Percentiles rank a stretch among this genome's conserved stretches.
phyloP scores from a whole-genome alignment of 768 basidiomycete genomes.

The Termitomyces sp. region DNA sequence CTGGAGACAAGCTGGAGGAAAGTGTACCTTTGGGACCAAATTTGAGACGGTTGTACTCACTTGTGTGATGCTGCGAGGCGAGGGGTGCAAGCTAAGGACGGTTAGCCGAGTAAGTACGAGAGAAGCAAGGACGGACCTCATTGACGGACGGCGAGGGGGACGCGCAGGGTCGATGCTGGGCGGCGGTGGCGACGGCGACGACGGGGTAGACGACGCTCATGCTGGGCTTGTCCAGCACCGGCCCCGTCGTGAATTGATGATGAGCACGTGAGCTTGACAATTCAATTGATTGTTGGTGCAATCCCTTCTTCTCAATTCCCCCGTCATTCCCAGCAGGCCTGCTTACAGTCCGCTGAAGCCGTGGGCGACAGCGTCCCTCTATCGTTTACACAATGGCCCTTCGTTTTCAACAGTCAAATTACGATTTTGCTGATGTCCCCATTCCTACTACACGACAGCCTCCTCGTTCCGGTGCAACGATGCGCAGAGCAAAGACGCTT shows the following conservation, averaged over 20 bases:
- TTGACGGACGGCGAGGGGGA: not conserved
- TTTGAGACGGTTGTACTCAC: slow-evolving; percentile 67
- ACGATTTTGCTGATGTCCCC: slow-evolving; percentile 58
- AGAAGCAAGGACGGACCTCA: not conserved
- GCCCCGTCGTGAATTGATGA: not conserved
- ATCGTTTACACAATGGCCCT: slow-evolving; percentile 39
- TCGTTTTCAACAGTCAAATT: slow-evolving; percentile 48
- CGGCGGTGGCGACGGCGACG: not conserved
- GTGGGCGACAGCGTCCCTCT: slow-evolving; percentile 11
- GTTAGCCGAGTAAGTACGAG: not conserved
- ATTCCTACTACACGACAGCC: slow-evolving; percentile 60
- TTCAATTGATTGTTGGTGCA: slow-evolving; percentile 8
- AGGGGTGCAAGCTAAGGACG: slow-evolving; percentile 42
- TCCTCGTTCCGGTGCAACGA: slow-evolving; percentile 49
- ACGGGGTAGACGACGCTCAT: slow-evolving; percentile 8
- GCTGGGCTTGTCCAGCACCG: not conserved
- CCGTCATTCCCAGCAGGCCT: slow-evolving; percentile 18
- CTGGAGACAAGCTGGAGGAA: not conserved
- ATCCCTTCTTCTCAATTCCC: slow-evolving; percentile 8
- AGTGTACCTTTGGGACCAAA: slow-evolving; percentile 42
- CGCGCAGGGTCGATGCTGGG: not conserved
- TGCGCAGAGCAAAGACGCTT: slow-evolving; percentile 91
- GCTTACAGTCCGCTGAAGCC: slow-evolving; percentile 17
- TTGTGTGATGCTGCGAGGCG: slow-evolving; percentile 71
- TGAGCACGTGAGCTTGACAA: not conserved